Percentiles rank a stretch among this genome's conserved stretches.
These are phyloP conservation scores for Diaporthe aspalathi DNA, from an alignment of 2,329 filamentous ascomycete species.

Conservation along the genomic window DNA sequence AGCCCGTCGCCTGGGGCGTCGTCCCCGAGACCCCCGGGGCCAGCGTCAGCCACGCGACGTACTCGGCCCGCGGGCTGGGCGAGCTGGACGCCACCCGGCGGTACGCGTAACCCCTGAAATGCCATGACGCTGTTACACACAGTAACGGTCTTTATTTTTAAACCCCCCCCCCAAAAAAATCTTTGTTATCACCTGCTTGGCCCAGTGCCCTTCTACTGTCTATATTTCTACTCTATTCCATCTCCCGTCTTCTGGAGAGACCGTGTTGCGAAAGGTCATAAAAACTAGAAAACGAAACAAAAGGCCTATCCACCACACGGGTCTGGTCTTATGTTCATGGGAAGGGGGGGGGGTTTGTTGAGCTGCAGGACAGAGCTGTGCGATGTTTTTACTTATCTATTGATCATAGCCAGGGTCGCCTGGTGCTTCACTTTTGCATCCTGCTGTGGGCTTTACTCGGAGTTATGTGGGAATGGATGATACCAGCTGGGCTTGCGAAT, in stretches of 20 bases:
- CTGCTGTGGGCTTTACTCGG: background rate
- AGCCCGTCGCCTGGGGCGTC: slow-evolving; percentile 59
- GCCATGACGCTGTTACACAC: too few species aligned
- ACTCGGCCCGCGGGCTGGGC: slow-evolving; percentile 52
- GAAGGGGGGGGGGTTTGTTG: background rate
- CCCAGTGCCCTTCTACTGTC: slow-evolving; percentile 1
- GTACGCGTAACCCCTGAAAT: slow-evolving; percentile 50
- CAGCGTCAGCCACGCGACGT: slow-evolving; percentile 57
- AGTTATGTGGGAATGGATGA: slow-evolving; percentile 29
- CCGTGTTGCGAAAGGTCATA: background rate
- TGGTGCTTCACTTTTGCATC: background rate
- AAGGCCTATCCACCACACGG: background rate
- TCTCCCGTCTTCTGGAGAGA: background rate
- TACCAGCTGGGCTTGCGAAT: slow-evolving; percentile 31
- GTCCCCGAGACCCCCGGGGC: slow-evolving; percentile 53
- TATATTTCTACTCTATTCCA: slow-evolving; percentile 11
- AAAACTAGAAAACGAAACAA: background rate
- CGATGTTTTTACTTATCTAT: too few species aligned
- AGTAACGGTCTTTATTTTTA: background rate
- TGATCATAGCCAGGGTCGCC: background rate
- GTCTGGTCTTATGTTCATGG: slow-evolving; percentile 9
- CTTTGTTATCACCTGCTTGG: background rate
- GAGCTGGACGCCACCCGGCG: slow-evolving; percentile 50
- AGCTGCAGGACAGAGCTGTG: background rate
- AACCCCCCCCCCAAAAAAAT: too few species aligned